Evolutionary conservation across 2,329 filamentous ascomycete species (phyloP).

Genomic region (Hypoxylon sp.): DNA sequence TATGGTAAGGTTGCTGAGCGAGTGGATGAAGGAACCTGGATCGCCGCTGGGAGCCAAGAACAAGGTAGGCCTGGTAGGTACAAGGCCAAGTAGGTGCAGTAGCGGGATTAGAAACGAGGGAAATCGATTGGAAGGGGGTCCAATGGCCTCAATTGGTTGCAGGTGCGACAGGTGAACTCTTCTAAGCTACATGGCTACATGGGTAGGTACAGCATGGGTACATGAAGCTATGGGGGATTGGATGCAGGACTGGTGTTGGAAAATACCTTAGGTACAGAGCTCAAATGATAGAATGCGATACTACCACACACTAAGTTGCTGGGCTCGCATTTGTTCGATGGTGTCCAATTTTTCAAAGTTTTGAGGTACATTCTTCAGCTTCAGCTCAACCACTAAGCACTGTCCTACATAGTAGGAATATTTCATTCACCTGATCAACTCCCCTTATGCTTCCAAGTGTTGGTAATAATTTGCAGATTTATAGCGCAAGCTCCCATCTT

Average conservation of each 20-base stretch:
- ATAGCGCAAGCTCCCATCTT: neutral
- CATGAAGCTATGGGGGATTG: neutral
- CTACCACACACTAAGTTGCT: slow-evolving; percentile 13
- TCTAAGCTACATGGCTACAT: neutral
- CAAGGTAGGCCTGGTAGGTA: slow-evolving; percentile 26
- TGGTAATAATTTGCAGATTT: neutral
- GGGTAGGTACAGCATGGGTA: slow-evolving; percentile 4
- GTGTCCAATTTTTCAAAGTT: neutral
- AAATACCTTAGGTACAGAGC: slow-evolving; percentile 8
- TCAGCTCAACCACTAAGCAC: slow-evolving; percentile 15
- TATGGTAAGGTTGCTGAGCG: slow-evolving; percentile 22
- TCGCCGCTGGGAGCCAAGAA: slow-evolving; percentile 29
- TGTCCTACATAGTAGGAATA: no score
- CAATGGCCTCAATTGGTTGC: slow-evolving; percentile 26
- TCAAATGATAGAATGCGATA: slow-evolving; percentile 19
- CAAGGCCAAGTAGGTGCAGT: slow-evolving; percentile 20
- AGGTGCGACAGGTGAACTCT: slow-evolving; percentile 22
- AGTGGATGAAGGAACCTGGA: slow-evolving; percentile 26
- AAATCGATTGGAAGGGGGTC: slow-evolving; percentile 31
- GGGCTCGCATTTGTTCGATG: neutral
- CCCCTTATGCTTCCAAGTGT: neutral
- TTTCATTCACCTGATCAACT: no score
- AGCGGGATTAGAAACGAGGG: slow-evolving; percentile 19
- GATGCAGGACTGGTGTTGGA: neutral
- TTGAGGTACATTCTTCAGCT: slow-evolving; percentile 6